These are phyloP conservation scores for Psidium guajava DNA, from an alignment of 345 rosid species.

Conservation along the genomic window DNA sequence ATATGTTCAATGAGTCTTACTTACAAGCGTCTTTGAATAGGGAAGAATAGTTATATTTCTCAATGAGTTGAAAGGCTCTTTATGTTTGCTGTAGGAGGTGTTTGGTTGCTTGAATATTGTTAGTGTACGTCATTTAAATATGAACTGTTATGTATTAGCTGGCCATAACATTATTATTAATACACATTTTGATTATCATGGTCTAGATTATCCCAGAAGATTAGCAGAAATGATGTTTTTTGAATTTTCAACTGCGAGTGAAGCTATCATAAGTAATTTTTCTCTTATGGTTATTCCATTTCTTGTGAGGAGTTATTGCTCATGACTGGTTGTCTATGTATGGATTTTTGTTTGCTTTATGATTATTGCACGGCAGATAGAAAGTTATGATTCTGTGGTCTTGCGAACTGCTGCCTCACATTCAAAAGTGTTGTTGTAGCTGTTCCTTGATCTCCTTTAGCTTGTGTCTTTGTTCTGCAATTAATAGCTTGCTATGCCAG, in stretches of 20 bases:
- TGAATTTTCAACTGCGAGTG: not conserved
- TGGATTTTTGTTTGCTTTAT: not conserved
- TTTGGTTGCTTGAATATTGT: not conserved
- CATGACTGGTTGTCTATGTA: not conserved
- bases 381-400: not conserved
- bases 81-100: not conserved
- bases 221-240: not conserved
- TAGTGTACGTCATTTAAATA: not conserved
- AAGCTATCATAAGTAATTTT: not conserved
- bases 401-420: not conserved
- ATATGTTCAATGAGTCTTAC: not conserved
- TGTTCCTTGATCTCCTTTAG: not conserved
- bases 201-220: not conserved
- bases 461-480: not conserved
- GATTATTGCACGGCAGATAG: not conserved
- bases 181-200: not conserved
- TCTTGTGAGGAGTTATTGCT: not conserved
- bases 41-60: not conserved
- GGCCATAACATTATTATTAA: not conserved
- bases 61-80: not conserved
- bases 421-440: not conserved
- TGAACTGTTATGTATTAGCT: not conserved
- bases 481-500: not conserved
- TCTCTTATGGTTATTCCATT: not conserved
- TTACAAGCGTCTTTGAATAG: not conserved